These are phyloP conservation scores for Polyporus tsugae DNA, from an alignment of 1,284 basidiomycete species.

Conservation along the genomic window DNA sequence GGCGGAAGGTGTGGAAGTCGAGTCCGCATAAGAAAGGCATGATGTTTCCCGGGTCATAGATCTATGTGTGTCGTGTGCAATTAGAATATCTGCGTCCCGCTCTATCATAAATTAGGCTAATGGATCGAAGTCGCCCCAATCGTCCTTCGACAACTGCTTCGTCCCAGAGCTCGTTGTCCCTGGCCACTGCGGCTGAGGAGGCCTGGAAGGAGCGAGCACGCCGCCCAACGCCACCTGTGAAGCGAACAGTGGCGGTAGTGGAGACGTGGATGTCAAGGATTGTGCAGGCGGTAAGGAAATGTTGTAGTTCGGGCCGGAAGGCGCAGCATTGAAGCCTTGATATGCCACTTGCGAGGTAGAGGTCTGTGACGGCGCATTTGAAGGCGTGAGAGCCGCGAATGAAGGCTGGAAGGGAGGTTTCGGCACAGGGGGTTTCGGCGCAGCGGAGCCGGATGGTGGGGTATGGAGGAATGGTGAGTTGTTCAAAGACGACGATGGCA, in stretches of 20 bases:
- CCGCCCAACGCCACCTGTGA: constrained; percentile 55
- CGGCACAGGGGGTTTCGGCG: constrained; percentile 22
- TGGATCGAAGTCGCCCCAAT: constrained; percentile 86
- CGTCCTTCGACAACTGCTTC: constrained; percentile 64
- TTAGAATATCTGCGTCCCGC: constrained; percentile 17
- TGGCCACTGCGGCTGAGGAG: constrained; percentile 56
- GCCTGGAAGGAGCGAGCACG: constrained; percentile 66
- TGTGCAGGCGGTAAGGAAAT: constrained; percentile 39
- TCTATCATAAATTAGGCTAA: constrained; percentile 48
- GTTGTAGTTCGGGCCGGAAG: constrained; percentile 40
- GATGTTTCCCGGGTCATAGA: constrained; percentile 10
- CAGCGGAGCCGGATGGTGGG: constrained; percentile 26
- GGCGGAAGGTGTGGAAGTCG: constrained; percentile 59
- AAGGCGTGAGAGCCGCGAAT: constrained; percentile 27
- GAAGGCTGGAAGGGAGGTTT: constrained; percentile 29
- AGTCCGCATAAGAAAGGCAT: constrained; percentile 41
- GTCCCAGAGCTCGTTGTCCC: constrained; percentile 39
- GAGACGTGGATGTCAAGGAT: constrained; percentile 39
- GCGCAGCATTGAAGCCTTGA: constrained; percentile 8
- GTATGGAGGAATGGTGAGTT: constrained; percentile 42
- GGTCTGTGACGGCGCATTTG: constrained; percentile 10
- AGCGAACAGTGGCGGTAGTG: constrained; percentile 47
- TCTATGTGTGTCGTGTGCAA: constrained; percentile 35
- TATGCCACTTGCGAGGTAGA: neutral
- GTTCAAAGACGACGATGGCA: constrained; percentile 48